Evolutionary conservation across 2,329 filamentous ascomycete species (phyloP).

Genomic region (Albophoma yamanashiensis): DNA sequence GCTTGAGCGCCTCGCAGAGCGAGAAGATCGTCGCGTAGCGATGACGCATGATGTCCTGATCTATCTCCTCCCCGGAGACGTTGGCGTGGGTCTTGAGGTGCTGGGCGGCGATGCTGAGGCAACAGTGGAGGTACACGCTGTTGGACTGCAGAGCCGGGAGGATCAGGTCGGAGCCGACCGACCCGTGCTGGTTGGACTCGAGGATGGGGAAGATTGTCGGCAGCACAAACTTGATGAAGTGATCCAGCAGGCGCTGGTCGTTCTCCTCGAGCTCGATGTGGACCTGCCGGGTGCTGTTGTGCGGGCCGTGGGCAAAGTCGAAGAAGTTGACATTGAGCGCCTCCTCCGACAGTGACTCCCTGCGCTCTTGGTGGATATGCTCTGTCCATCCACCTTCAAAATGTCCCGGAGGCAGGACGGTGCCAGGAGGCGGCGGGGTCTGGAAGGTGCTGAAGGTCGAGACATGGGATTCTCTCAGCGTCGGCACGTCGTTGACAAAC

Average conservation of each 20-base stretch:
- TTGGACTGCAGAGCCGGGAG: slow-evolving; percentile 83
- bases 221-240: slow-evolving; percentile 82
- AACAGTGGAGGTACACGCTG: slow-evolving; percentile 91
- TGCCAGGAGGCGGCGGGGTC: slow-evolving; percentile 61
- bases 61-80: slow-evolving; percentile 60
- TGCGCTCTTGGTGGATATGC: slow-evolving; percentile 25
- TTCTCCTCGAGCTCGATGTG: slow-evolving; percentile 77
- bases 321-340: slow-evolving; percentile 69
- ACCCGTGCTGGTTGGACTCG: slow-evolving; percentile 80
- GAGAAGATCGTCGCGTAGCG: slow-evolving; percentile 79
- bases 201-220: slow-evolving; percentile 87
- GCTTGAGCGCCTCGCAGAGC: slow-evolving; percentile 70
- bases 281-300: slow-evolving; percentile 54
- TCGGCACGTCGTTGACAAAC: slow-evolving; percentile 83
- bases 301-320: slow-evolving; percentile 61
- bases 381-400: slow-evolving; percentile 52
- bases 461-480: slow-evolving; percentile 74
- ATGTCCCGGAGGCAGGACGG: slow-evolving; percentile 52
- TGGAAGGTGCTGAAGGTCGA: slow-evolving; percentile 92
- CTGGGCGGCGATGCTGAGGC: slow-evolving; percentile 83
- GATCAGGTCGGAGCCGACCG: slow-evolving; percentile 69
- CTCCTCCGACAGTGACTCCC: slow-evolving; percentile 58
- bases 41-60: slow-evolving; percentile 86
- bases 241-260: slow-evolving; percentile 77
- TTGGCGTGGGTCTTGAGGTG: slow-evolving; percentile 70